Evolutionary conservation across 192 early-diverging fungal species (phyloP).

Genomic region (Coemansia guatemalensis): DNA sequence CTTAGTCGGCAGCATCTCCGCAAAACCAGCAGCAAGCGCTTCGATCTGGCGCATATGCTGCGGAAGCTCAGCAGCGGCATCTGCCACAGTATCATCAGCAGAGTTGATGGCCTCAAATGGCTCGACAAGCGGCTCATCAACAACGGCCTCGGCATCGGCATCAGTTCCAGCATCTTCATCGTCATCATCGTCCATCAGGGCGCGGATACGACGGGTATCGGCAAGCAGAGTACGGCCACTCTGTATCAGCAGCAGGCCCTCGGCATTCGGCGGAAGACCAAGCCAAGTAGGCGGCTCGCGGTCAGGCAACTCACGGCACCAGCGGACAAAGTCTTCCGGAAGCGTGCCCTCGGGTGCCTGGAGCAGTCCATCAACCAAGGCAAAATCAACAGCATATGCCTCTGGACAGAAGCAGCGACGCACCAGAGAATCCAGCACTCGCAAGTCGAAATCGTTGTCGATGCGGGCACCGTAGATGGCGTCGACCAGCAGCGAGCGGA

Average conservation of each 20-base stretch:
- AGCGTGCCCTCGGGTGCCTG: slow-evolving; percentile 83
- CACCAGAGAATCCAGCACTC: slow-evolving; percentile 83
- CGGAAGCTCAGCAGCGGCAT: slow-evolving; percentile 49
- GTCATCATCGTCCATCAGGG: slow-evolving; percentile 80
- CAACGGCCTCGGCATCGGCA: slow-evolving; percentile 1
- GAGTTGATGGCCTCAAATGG: background rate
- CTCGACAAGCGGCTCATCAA: background rate
- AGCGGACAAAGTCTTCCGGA: slow-evolving; percentile 82
- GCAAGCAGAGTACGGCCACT: slow-evolving; percentile 78
- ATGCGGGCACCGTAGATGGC: slow-evolving; percentile 97
- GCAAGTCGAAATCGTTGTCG: slow-evolving; percentile 90
- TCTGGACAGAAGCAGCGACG: slow-evolving; percentile 73
- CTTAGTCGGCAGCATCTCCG: slow-evolving; percentile 54
- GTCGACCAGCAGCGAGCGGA: slow-evolving; percentile 78
- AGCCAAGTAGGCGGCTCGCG: slow-evolving; percentile 97
- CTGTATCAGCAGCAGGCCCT: slow-evolving; percentile 80
- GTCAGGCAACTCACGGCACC: slow-evolving; percentile 86
- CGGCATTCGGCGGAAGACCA: slow-evolving; percentile 90
- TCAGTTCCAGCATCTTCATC: slow-evolving; percentile 26
- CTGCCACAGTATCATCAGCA: background rate
- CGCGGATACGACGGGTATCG: slow-evolving; percentile 84
- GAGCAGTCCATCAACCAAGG: slow-evolving; percentile 65
- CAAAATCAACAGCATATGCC: slow-evolving; percentile 80
- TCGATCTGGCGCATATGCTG: slow-evolving; percentile 74
- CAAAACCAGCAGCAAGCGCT: slow-evolving; percentile 59